Conservation (phyloP, 139 green algal genomes). For the Gonium pectorale region DNA sequence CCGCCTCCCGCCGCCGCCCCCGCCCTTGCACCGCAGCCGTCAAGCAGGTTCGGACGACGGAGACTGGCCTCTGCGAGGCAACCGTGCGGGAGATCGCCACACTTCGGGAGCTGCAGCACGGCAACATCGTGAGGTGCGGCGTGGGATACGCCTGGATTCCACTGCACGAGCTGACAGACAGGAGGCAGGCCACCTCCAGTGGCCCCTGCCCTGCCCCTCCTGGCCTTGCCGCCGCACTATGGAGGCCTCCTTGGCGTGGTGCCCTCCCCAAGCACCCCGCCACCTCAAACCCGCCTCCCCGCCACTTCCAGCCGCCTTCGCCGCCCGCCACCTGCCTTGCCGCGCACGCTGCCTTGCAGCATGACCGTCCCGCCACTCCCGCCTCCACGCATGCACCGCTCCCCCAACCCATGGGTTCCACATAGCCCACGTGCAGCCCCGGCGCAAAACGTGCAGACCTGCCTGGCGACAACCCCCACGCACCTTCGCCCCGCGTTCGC, state of each 20-base stretch:
- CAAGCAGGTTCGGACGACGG: conserved; percentile 85
- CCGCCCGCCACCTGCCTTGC: too few species aligned
- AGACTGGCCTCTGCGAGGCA: conserved; percentile 75
- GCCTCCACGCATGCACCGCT: too few species aligned
- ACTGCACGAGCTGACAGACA: not conserved
- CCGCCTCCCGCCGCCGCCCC: not conserved
- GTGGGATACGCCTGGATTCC: not conserved
- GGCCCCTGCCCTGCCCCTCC: too few species aligned
- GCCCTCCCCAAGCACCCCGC: not conserved
- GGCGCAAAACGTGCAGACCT: not conserved
- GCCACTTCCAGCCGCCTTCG: too few species aligned
- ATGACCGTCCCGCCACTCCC: not conserved
- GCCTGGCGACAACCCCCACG: not conserved
- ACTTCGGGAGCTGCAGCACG: conserved; percentile 73
- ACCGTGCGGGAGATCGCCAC: conserved; percentile 84
- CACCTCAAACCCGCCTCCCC: too few species aligned
- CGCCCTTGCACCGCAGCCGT: conserved; percentile 66
- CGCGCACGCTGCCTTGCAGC: not conserved
- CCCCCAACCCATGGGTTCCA: too few species aligned
- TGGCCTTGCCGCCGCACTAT: too few species aligned
- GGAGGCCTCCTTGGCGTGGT: not conserved
- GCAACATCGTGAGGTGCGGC: conserved; percentile 49
- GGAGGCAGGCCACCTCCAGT: not conserved
- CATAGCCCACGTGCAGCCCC: too few species aligned
- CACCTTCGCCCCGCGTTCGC: not conserved